Evolutionary conservation across 495 filamentous ascomycete genomes (phyloP).

Genomic region (Tuber umbilicatum): DNA sequence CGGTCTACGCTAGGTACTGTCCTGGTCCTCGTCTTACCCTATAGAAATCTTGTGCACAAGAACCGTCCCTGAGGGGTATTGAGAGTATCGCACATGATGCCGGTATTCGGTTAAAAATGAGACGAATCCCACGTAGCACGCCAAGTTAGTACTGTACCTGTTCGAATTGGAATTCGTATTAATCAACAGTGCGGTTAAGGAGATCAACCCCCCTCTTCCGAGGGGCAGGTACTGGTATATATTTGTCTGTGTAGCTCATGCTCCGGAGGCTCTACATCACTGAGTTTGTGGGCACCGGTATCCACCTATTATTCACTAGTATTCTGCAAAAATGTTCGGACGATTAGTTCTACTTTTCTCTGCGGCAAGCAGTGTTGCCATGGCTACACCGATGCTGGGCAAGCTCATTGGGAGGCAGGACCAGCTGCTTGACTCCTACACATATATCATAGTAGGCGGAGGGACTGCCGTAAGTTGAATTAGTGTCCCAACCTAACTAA

Average conservation of each 20-base stretch:
- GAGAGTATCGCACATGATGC: not conserved
- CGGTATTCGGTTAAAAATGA: not conserved
- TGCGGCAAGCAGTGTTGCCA: not conserved
- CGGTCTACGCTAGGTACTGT: not conserved
- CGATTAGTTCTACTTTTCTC: conserved; percentile 18
- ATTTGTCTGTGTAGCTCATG: not conserved
- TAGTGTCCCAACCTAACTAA: not conserved
- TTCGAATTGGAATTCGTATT: not conserved
- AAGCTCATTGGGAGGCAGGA: conserved; percentile 24
- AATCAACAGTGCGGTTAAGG: not conserved
- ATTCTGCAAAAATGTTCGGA: conserved; percentile 17
- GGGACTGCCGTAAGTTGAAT: conserved; percentile 40
- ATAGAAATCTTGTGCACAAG: not conserved
- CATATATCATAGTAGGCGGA: conserved; percentile 52
- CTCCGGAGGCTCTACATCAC: not conserved
- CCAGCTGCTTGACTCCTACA: conserved; percentile 43
- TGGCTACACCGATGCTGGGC: conserved; percentile 20
- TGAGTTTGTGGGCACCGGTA: not conserved
- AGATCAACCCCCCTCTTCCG: not conserved
- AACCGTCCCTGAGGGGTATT: not conserved
- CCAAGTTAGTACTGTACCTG: not conserved
- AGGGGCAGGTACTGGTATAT: not conserved
- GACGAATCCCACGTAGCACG: not conserved
- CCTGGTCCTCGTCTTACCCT: not conserved
- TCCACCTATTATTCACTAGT: not conserved